Conservation (phyloP, 2,329 filamentous ascomycete species). For the Pseudogymnoascus verrucosus region DNA sequence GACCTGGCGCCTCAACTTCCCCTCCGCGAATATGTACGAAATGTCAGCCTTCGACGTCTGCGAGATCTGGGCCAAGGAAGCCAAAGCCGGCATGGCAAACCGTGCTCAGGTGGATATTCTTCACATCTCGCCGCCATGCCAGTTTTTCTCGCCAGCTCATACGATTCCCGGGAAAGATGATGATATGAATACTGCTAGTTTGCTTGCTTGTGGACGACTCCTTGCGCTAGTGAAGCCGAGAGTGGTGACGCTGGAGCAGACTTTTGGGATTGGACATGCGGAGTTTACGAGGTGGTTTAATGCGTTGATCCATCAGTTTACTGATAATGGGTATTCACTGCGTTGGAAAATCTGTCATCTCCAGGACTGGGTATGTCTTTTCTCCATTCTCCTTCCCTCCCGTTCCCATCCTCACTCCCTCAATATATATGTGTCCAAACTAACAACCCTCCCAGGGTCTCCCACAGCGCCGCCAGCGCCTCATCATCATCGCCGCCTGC, state of each 20-base stretch:
- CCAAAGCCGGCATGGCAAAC: conserved; percentile 6
- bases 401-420: not conserved
- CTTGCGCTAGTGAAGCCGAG: conserved; percentile 54
- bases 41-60: conserved; percentile 44
- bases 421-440: not conserved
- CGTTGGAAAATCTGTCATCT: conserved; percentile 56
- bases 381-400: not conserved
- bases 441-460: conserved; percentile 16
- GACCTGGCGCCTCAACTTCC: conserved; percentile 54
- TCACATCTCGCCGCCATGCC: conserved; percentile 72
- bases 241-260: conserved; percentile 72
- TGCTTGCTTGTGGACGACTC: conserved; percentile 47
- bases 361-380: conserved; percentile 34
- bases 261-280: conserved; percentile 54
- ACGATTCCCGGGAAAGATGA: conserved; percentile 52
- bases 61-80: conserved; percentile 9
- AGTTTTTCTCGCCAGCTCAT: conserved; percentile 66
- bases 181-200: conserved; percentile 56
- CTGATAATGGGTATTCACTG: conserved; percentile 58
- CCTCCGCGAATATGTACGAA: conserved; percentile 38
- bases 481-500: conserved; percentile 51
- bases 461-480: conserved; percentile 28
- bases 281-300: conserved; percentile 49
- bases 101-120: conserved; percentile 47
- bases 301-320: conserved; percentile 55